Evolutionary conservation across 495 filamentous ascomycete species (phyloP), one percentile per base, ranked within the genome.

Genomic region (Clavariopsis aquatica): DNA sequence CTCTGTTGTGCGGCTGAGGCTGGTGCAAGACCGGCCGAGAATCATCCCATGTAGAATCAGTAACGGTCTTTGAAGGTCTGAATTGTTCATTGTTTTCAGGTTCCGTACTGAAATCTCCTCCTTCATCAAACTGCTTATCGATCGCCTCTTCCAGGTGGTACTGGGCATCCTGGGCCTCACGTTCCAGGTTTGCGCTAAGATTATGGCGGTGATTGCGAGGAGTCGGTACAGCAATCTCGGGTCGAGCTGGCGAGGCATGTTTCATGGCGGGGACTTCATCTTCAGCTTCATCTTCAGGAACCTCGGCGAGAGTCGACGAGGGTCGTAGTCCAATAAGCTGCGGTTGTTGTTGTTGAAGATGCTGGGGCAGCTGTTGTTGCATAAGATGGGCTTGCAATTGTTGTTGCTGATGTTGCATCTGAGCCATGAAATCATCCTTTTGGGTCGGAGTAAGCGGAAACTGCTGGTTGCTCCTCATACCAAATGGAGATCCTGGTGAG

Each of bases 101-200:
- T 64, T 70, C 78, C 74, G 43, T 74, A 73, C 62, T 85, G 34
- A 72, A 72, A 38, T 69, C 69, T 27, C 68, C 79, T 56, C 87
- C 86, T 55, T 89, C 85, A 34, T 90, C 86, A 43, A 91, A 76
- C 68, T 89, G 85, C 27, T 83, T 84, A 31, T 89, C 82, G 65
- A 90, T 85, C 41, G 88, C 85, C 66, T 88, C 82, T 68, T 91
- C 89, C 58, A 92, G 72, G 60, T 93, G 89, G 69, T 94, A 91
- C 60, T 95, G 88, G n/a, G 85, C 84, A 71, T 91, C 87, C 52
- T 95, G 89, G 47, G 96, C 85, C 65, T 95, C 92, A 70, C 87
- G 86, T 74, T 96, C 91, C 27, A 97, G 79, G 31, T 84, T 89
- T 59, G 85, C 83, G 62, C 86, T 89, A 41, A 87, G 75, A 65